phyloP scores from a whole-genome alignment of 805 yeast species.

The Metschnikowia lachancei region DNA sequence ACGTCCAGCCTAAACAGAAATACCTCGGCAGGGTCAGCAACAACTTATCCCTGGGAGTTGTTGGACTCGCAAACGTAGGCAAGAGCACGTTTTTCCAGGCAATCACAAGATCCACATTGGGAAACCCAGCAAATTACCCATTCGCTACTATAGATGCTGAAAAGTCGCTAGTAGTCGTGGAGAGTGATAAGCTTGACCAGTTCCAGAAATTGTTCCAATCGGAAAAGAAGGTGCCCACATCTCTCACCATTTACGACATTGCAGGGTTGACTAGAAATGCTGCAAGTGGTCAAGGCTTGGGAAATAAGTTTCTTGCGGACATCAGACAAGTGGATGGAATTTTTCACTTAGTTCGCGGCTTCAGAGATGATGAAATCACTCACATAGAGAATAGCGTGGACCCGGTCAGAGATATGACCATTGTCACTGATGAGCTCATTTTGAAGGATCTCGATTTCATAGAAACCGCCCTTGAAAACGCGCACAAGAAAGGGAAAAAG shows the following conservation, averaged over 20 bases:
- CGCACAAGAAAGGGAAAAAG: conserved; percentile 27
- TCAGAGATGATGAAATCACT: conserved; percentile 21
- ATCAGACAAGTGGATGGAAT: conserved; percentile 97
- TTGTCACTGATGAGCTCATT: conserved; percentile 56
- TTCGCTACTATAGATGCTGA: conserved; percentile 98
- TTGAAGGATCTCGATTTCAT: conserved; percentile 62
- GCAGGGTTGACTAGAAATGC: conserved; percentile 99
- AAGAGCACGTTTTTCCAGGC: conserved; percentile 98
- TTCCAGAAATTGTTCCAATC: conserved; percentile 75
- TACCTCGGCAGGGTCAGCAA: conserved; percentile 20
- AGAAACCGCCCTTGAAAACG: conserved; percentile 45
- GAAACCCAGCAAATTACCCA: conserved; percentile 96
- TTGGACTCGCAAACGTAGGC: conserved; percentile 94
- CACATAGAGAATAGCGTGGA: conserved; percentile 22
- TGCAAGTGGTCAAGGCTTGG: conserved; percentile 94
- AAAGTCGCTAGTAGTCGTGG: conserved; percentile 94
- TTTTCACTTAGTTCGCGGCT: conserved; percentile 95
- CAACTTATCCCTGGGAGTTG: conserved; percentile 60
- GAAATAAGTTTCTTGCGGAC: conserved; percentile 94
- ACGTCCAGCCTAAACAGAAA: conserved; percentile 10
- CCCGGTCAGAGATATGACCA: conserved; percentile 21
- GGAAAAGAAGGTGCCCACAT: conserved; percentile 85
- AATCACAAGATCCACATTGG: conserved; percentile 86
- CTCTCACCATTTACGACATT: conserved; percentile 89
- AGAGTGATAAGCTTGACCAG: conserved; percentile 81